These are phyloP conservation scores for Fusarium neocosmosporiellum DNA, from an alignment of 2,329 filamentous ascomycete species.

Conservation along the genomic window DNA sequence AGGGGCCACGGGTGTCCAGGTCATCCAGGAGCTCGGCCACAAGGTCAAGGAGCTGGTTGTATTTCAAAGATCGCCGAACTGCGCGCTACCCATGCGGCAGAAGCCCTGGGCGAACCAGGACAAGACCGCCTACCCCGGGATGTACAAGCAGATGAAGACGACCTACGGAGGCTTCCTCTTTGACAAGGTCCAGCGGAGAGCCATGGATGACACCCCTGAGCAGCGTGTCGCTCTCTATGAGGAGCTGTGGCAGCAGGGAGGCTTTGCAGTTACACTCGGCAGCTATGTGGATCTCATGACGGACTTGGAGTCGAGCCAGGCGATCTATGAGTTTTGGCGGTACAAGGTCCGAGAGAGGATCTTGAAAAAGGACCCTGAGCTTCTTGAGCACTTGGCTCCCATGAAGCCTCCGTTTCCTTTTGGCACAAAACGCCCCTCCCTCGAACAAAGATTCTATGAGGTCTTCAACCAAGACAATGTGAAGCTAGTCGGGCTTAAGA, in stretches of 20 bases:
- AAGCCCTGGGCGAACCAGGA: neutral
- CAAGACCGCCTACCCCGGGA: neutral
- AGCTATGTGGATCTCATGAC: constrained; percentile 19
- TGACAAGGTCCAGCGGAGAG: neutral
- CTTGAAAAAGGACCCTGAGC: neutral
- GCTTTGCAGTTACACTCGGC: constrained; percentile 5
- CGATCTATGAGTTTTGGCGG: constrained; percentile 16
- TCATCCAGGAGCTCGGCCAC: constrained; percentile 32
- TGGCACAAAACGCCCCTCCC: constrained; percentile 14
- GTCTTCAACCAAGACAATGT: constrained; percentile 29
- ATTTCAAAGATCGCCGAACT: constrained; percentile 37
- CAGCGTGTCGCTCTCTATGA: constrained; percentile 11
- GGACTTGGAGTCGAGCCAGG: constrained; percentile 5
- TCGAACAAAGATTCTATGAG: constrained; percentile 23
- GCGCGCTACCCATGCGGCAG: constrained; percentile 35
- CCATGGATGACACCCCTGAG: constrained; percentile 7
- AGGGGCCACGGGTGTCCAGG: constrained; percentile 30
- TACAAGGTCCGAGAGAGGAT: constrained; percentile 16
- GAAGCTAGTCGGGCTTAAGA: constrained; percentile 13
- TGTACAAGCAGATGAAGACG: constrained; percentile 5
- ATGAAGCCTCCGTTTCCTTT: constrained; percentile 6
- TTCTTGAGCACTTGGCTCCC: constrained; percentile 11
- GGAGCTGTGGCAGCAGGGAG: constrained; percentile 12
- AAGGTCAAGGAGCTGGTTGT: constrained; percentile 25
- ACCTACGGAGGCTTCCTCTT: constrained; percentile 5